Base-by-base conservation (phyloP, 805 yeast genomes). In the Clavispora santaluciae region DNA sequence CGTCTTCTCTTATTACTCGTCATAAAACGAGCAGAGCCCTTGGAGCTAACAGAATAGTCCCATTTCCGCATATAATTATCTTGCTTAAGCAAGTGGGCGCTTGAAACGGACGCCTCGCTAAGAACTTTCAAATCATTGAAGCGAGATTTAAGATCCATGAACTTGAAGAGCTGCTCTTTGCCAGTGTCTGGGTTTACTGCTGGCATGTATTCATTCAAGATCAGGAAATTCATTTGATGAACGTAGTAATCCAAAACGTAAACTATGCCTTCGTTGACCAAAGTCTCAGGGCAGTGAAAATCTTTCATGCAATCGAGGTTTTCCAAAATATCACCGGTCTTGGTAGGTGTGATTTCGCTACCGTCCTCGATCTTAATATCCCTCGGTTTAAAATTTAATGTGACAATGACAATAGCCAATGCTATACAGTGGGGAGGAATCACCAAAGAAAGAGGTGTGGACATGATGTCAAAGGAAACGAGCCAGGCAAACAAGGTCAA, bases 401-500 rank as follows among this genome's bases (percentile, higher is more conserved):
- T 77, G 22, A 87, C 66, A 33, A 76, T 76, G 33, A 88, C 60
- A 22, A 78, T 72, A 3, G 87, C 84, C 39, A 86, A 55, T 0
- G 96, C 88, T 23, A 83, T 76, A 21, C 82, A 73, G 57, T 87
- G 91, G 3, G 86, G 81, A 1, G 96, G 93, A 7, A 78, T 72
- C 51, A 78, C 81, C 25, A 89, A 61, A 8, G 79, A 72, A 13
- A 83, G 68, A 26, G 85, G 86, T 2, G 95, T 79, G 41, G 80
- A 75, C 55, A 81, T 78, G 9, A 80, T 67, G 57, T 89, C 97
- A 50, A 78, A 78, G n/a, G 81, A 69, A 2, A 88, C 70, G n/a
- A 78, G 60, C 95, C 95, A 89, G 2, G 85, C 79, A 28, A 78
- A 58, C 49, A 72, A 66, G 4, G 81, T 73, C 9, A 73, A 56